Conservation (phyloP, 2,329 filamentous ascomycete genomes). For the Annulohypoxylon truncatum region DNA sequence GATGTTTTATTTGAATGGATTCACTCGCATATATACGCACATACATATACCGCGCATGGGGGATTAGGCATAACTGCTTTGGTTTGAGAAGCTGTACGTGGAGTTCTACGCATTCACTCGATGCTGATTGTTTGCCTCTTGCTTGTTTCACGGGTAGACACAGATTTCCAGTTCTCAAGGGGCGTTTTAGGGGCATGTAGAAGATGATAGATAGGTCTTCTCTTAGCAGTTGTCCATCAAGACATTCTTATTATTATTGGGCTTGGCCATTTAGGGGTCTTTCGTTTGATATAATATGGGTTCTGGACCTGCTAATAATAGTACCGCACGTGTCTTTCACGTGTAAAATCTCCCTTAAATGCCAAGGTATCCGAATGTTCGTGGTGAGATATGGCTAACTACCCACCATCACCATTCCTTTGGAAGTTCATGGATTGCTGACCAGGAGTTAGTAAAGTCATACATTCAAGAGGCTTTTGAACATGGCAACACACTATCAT, state of each 20-base stretch:
- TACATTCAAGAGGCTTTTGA: neutral
- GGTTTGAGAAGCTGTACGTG: slow-evolving; percentile 34
- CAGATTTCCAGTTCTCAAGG: slow-evolving; percentile 30
- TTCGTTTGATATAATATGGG: slow-evolving; percentile 7
- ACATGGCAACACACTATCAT: too few species aligned
- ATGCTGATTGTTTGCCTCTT: slow-evolving; percentile 16
- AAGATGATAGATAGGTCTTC: slow-evolving; percentile 39
- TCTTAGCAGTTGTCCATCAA: slow-evolving; percentile 24
- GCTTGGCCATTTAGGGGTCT: slow-evolving; percentile 1
- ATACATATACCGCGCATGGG: slow-evolving; percentile 35
- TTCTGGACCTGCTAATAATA: neutral
- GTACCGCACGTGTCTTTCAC: neutral
- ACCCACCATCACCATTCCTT: neutral
- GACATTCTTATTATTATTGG: slow-evolving; percentile 19
- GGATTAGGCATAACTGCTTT: slow-evolving; percentile 41
- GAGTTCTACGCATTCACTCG: slow-evolving; percentile 33
- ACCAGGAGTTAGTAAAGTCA: neutral
- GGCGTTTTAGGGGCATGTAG: slow-evolving; percentile 37
- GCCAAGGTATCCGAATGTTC: neutral
- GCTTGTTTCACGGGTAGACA: slow-evolving; percentile 23
- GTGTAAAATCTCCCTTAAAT: neutral
- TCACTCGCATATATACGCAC: slow-evolving; percentile 37
- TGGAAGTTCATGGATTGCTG: neutral
- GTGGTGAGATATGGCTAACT: neutral
- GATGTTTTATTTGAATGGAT: slow-evolving; percentile 36